A percentile compares a stretch with the other conserved stretches of the same genome.
phyloP scores from a whole-genome alignment of 2,329 filamentous ascomycete genomes.

The Blastomyces percursus region DNA sequence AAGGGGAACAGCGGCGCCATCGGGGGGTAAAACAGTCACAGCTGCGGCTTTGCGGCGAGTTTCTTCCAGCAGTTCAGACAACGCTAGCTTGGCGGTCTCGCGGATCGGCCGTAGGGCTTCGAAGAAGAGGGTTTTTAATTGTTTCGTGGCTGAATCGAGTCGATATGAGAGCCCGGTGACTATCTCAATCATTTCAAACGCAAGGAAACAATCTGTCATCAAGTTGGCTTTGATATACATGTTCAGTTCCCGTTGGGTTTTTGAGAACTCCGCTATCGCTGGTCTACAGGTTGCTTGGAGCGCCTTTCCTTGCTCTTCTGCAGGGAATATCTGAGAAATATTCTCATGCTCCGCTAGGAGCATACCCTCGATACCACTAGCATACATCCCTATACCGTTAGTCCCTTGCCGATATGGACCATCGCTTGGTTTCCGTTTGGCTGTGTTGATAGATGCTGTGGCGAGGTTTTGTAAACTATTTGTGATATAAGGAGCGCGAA shows the following conservation, averaged over 20 bases:
- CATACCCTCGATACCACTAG: constrained; percentile 74
- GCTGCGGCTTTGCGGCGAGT: constrained; percentile 57
- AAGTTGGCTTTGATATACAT: constrained; percentile 77
- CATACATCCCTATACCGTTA: constrained; percentile 85
- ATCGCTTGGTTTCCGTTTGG: constrained; percentile 63
- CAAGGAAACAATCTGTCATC: constrained; percentile 83
- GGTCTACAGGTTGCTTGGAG: constrained; percentile 69
- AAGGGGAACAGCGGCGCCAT: constrained; percentile 67
- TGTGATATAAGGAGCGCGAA: constrained; percentile 77
- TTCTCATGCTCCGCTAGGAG: constrained; percentile 85
- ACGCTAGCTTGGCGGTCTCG: constrained; percentile 79
- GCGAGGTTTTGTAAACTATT: constrained; percentile 75
- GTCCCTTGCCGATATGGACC: constrained; percentile 79
- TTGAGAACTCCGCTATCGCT: constrained; percentile 68
- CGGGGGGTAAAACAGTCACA: constrained; percentile 59
- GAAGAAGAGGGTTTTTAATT: constrained; percentile 70
- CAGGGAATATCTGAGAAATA: constrained; percentile 72
- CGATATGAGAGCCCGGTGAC: constrained; percentile 68
- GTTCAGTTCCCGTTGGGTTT: constrained; percentile 81
- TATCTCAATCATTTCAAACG: constrained; percentile 90
- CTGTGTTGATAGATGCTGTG: constrained; percentile 70
- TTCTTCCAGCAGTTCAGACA: constrained; percentile 75
- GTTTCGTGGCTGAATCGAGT: constrained; percentile 70
- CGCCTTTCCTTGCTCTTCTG: constrained; percentile 72
- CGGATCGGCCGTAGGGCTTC: constrained; percentile 80